Base-by-base conservation (phyloP, 805 yeast species). In the Isabelozyma heimii region DNA sequence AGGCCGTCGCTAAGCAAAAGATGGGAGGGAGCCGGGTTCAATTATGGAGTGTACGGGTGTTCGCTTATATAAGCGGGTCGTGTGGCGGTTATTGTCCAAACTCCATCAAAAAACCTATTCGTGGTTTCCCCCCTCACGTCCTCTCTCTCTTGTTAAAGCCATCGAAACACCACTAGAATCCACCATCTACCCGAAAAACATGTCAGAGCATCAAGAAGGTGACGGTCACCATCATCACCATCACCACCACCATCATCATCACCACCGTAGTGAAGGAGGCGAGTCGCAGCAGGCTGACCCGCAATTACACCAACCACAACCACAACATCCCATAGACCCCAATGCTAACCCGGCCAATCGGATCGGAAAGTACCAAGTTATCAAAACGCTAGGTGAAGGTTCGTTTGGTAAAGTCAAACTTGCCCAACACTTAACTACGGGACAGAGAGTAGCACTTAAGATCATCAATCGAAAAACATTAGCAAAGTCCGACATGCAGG, bases 401-500 rank as follows among this genome's bases (percentile, higher is more conserved):
- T 91, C 97, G 0, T 91, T 91, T 64, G 98, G 98, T 60, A 92
- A 92, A 64, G 98, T 91, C 54, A 91, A 91, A 65, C 75, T 91
- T 58, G 96, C 96, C 15, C 87, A 85, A 64, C 97, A 92, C 67
- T 75, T 89, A 55, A 87, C 89, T 12, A 91, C 97, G 3, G 95
- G 96, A 38, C 96, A 91, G 60, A 80, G 86, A 53, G 98, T 91
- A 17, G 98, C 98, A 1, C 75, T 91, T 52, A 91, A 91, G 66
- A 92, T 91, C 66, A 92, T 92, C 73, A 89, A 92, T 67, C 77
- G 96, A 54, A 90, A 89, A 68, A 90, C 97, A 0, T 75, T 91
- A 63, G 96, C 97, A 43, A 92, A 92, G 63, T 83, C 91, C 8
- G 98, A 91, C 69, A 91, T 91, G 98, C 97, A 91, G 64, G 97